A percentile compares a stretch with the other conserved stretches of the same genome.
phyloP scores from a whole-genome alignment of 495 filamentous ascomycete genomes.

The Podospora sp. region DNA sequence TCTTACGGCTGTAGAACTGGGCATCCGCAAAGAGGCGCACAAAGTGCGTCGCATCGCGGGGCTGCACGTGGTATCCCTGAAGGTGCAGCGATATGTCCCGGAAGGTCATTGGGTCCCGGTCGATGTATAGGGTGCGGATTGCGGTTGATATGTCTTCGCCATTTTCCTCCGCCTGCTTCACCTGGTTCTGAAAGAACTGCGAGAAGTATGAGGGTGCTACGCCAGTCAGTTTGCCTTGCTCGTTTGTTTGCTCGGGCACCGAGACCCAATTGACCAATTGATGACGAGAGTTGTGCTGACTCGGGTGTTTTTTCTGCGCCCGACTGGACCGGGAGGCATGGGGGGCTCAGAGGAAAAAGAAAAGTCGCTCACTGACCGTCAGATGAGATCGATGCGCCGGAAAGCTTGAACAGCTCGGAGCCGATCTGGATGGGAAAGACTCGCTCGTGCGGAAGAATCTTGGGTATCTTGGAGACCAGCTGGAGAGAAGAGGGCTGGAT shows the following conservation, averaged over 20 bases:
- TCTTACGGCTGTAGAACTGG: slow-evolving; percentile 86
- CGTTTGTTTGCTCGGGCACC: not conserved
- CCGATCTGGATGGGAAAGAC: slow-evolving; percentile 96
- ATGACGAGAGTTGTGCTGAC: not conserved
- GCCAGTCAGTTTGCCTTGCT: slow-evolving; percentile 23
- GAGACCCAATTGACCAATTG: not conserved
- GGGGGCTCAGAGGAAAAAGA: not conserved
- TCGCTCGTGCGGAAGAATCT: slow-evolving; percentile 63
- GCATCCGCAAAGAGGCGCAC: slow-evolving; percentile 93
- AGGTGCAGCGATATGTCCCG: slow-evolving; percentile 86
- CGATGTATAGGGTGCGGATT: slow-evolving; percentile 83
- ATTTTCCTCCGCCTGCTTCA: slow-evolving; percentile 62
- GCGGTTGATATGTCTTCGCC: slow-evolving; percentile 52
- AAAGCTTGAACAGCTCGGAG: slow-evolving; percentile 85
- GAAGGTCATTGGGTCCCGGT: slow-evolving; percentile 90
- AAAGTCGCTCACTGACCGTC: slow-evolving; percentile 70
- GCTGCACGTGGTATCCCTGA: slow-evolving; percentile 88
- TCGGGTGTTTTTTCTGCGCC: not conserved
- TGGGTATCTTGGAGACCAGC: slow-evolving; percentile 53
- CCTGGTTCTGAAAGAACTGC: slow-evolving; percentile 85
- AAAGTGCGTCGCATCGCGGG: slow-evolving; percentile 81
- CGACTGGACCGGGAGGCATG: not conserved
- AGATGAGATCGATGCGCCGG: slow-evolving; percentile 91
- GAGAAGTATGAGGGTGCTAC: slow-evolving; percentile 97
- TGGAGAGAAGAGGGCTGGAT: slow-evolving; percentile 15